These are phyloP conservation scores for Gossypium mustelinum DNA, from an alignment of 345 rosid species.

Conservation along the genomic window DNA sequence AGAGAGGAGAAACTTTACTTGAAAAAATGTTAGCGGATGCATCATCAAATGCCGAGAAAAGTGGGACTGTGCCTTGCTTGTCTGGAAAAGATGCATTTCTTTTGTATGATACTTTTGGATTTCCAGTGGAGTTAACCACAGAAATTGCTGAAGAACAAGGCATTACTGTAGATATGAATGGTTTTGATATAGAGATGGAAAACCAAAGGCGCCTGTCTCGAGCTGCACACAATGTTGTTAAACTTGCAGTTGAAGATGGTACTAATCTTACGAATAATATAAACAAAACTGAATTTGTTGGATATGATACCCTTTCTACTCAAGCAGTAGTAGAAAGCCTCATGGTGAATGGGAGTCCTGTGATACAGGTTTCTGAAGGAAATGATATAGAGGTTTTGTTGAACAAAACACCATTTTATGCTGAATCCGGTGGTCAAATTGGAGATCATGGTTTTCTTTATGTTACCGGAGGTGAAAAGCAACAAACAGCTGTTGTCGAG, in stretches of 20 bases:
- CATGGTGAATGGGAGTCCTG: constrained; percentile 73
- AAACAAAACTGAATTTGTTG: constrained; percentile 74
- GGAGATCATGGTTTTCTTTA: constrained; percentile 76
- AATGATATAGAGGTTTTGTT: constrained; percentile 80
- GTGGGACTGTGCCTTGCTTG: constrained; percentile 43
- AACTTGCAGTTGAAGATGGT: constrained; percentile 61
- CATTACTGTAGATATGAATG: constrained; percentile 59
- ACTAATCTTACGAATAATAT: constrained; percentile 45
- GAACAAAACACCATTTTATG: constrained; percentile 86
- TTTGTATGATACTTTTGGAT: constrained; percentile 80
- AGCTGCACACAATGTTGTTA: constrained; percentile 82
- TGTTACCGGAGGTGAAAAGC: constrained; percentile 43
- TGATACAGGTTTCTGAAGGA: constrained; percentile 75
- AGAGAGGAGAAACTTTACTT: constrained; percentile 85
- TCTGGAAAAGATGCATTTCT: constrained; percentile 84
- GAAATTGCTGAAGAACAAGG: constrained; percentile 83
- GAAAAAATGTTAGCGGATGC: constrained; percentile 69
- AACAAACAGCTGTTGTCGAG: constrained; percentile 62
- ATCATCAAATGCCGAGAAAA: constrained; percentile 34
- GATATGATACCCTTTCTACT: constrained; percentile 70
- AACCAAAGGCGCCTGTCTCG: constrained; percentile 84
- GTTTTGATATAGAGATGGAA: constrained; percentile 80
- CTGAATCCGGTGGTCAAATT: constrained; percentile 96
- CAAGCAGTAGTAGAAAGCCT: constrained; percentile 70
- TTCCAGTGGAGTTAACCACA: constrained; percentile 84